Percentiles rank a stretch among this genome's conserved stretches.
These are phyloP conservation scores for Ogataea sp. DNA, from an alignment of 805 yeast species.

Conservation along the genomic window DNA sequence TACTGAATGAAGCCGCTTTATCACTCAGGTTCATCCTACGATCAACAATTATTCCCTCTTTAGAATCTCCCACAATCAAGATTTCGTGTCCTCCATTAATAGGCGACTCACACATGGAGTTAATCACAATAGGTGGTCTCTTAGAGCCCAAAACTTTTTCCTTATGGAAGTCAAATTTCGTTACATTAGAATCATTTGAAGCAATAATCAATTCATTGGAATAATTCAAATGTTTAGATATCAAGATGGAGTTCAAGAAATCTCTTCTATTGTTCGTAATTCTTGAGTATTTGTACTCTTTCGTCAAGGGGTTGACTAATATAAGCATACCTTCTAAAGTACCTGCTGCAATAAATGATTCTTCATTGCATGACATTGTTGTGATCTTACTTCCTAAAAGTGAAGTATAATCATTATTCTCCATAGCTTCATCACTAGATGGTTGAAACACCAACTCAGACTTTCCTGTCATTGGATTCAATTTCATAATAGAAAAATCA, in stretches of 20 bases:
- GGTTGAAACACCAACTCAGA: slow-evolving; percentile 8
- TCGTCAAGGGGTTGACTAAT: slow-evolving; percentile 26
- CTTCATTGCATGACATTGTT: slow-evolving; percentile 35
- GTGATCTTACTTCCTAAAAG: slow-evolving; percentile 30
- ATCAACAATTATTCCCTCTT: slow-evolving; percentile 36
- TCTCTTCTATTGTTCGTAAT: slow-evolving; percentile 39
- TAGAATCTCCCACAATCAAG: slow-evolving; percentile 44
- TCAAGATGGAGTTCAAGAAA: slow-evolving; percentile 42
- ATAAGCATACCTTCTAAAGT: slow-evolving; percentile 46
- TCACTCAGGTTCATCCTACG: slow-evolving; percentile 19
- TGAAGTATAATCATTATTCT: no score
- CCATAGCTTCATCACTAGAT: slow-evolving; percentile 27
- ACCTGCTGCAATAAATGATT: slow-evolving; percentile 40
- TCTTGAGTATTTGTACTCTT: slow-evolving; percentile 25
- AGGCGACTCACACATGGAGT: slow-evolving; percentile 38
- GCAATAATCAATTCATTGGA: slow-evolving; percentile 32
- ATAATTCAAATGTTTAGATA: slow-evolving; percentile 13
- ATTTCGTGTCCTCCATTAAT: slow-evolving; percentile 26
- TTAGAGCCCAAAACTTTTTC: slow-evolving; percentile 9
- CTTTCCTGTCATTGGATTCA: slow-evolving; percentile 14
- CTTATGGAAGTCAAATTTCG: slow-evolving; percentile 30
- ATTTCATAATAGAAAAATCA: slow-evolving; percentile 10
- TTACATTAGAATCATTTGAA: slow-evolving; percentile 39
- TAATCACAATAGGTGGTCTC: slow-evolving; percentile 39
- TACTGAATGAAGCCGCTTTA: no score